Conservation (phyloP, 768 basidiomycete genomes). For the Tephrocybe sp. region DNA sequence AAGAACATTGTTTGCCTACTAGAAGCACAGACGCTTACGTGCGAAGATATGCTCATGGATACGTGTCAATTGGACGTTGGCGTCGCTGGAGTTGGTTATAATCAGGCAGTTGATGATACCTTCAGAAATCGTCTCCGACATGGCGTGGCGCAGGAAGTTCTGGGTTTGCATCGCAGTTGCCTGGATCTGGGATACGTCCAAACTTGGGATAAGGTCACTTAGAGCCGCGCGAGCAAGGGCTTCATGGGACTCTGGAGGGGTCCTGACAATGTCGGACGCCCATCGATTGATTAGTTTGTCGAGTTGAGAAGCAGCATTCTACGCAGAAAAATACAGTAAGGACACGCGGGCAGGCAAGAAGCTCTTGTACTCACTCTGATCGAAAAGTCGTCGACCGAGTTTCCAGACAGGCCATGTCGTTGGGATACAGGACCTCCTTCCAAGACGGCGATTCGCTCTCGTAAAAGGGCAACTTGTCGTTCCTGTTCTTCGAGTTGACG, state of each 20-base stretch:
- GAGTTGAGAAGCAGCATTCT: slow-evolving; percentile 81
- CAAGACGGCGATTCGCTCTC: slow-evolving; percentile 66
- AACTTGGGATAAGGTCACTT: slow-evolving; percentile 51
- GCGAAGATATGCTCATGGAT: slow-evolving; percentile 89
- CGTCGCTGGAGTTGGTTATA: slow-evolving; percentile 81
- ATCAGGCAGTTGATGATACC: slow-evolving; percentile 84
- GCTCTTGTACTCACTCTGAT: slow-evolving; percentile 59
- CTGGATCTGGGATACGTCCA: slow-evolving; percentile 41
- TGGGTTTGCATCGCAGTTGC: slow-evolving; percentile 72
- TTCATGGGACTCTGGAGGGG: slow-evolving; percentile 50
- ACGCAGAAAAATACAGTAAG: slow-evolving; percentile 9
- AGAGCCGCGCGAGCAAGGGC: slow-evolving; percentile 58
- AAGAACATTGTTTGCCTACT: slow-evolving; percentile 25
- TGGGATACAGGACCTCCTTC: slow-evolving; percentile 59
- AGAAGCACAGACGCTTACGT: slow-evolving; percentile 43
- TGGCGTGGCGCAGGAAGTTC: slow-evolving; percentile 75
- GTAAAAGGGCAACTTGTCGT: slow-evolving; percentile 70
- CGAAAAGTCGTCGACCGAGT: slow-evolving; percentile 83
- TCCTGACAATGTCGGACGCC: slow-evolving; percentile 72
- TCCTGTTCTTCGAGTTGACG: slow-evolving; percentile 81
- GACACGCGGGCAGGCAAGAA: background rate
- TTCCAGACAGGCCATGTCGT: slow-evolving; percentile 45
- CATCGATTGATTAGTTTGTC: slow-evolving; percentile 85
- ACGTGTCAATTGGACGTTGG: slow-evolving; percentile 79
- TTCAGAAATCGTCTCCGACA: slow-evolving; percentile 72